Percentiles rank a stretch among this genome's conserved stretches.
Conservation (phyloP, 805 yeast genomes). For the Isabelozyma heimii region DNA sequence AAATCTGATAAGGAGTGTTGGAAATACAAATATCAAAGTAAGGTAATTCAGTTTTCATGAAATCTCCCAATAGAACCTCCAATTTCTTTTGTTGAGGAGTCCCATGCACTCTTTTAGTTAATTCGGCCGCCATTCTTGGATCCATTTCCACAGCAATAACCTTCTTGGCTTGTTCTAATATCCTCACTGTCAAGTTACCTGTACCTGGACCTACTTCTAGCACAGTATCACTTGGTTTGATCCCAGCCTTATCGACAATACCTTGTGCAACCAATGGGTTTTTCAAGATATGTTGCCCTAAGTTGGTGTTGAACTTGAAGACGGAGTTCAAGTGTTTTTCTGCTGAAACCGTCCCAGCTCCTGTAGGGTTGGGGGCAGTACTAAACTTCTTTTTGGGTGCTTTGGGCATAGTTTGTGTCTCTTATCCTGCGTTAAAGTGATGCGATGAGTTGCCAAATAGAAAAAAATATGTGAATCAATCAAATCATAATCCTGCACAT, state of each 20-base stretch:
- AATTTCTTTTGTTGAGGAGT: slow-evolving; percentile 90
- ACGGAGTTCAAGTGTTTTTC: slow-evolving; percentile 75
- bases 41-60: slow-evolving; percentile 92
- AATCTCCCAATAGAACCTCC: slow-evolving; percentile 91
- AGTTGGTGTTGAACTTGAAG: slow-evolving; percentile 93
- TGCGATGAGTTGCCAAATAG: slow-evolving; percentile 1
- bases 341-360: slow-evolving; percentile 57
- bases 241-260: slow-evolving; percentile 92
- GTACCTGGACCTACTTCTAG: slow-evolving; percentile 99
- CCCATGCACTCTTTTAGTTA: slow-evolving; percentile 95
- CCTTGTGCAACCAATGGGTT: slow-evolving; percentile 98
- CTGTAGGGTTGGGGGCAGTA: slow-evolving; percentile 43
- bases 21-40: slow-evolving; percentile 95
- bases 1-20: slow-evolving; percentile 96
- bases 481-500: not conserved
- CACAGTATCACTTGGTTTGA: slow-evolving; percentile 88
- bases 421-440: not conserved
- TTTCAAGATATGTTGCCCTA: slow-evolving; percentile 95
- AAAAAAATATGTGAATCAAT: not conserved
- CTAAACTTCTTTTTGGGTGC: slow-evolving; percentile 63
- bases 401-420: slow-evolving; percentile 47
- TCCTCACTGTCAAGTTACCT: slow-evolving; percentile 92
- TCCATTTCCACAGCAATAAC: slow-evolving; percentile 98
- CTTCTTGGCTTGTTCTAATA: slow-evolving; percentile 85
- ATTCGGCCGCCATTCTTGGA: slow-evolving; percentile 99